Conservation (phyloP, 2,329 filamentous ascomycete species). For the Aureobasidium vineae region DNA sequence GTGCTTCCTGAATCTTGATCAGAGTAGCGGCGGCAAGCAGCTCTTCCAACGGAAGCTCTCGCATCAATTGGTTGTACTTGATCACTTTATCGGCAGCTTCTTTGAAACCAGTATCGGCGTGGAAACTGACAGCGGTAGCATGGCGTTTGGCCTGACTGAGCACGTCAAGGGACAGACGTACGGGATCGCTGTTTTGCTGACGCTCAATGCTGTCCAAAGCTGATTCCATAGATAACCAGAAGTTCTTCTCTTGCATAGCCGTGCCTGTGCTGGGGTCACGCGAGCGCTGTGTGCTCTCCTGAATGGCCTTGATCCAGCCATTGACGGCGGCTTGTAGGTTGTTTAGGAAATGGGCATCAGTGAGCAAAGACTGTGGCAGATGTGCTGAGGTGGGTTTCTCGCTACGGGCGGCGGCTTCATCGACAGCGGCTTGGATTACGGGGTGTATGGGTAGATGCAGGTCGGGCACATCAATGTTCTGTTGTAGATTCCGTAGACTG, state of each 20-base stretch:
- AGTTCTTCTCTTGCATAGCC: conserved; percentile 96
- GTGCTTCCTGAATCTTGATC: conserved; percentile 81
- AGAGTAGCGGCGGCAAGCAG: conserved; percentile 88
- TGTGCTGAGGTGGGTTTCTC: conserved; percentile 74
- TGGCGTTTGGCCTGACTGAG: conserved; percentile 97
- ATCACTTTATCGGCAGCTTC: conserved; percentile 95
- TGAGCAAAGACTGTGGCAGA: conserved; percentile 71
- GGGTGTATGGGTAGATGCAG: conserved; percentile 84
- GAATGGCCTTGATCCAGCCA: conserved; percentile 98
- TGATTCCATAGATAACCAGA: conserved; percentile 97
- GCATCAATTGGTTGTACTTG: conserved; percentile 98
- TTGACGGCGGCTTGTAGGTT: conserved; percentile 92
- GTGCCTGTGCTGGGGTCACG: conserved; percentile 75
- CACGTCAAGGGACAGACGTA: conserved; percentile 87
- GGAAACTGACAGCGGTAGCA: conserved; percentile 95
- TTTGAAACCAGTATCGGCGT: conserved; percentile 90
- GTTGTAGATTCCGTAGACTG: conserved; percentile 85
- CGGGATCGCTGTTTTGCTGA: conserved; percentile 84
- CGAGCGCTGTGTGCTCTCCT: conserved; percentile 91
- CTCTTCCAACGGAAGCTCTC: conserved; percentile 95
- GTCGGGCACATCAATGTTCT: conserved; percentile 97
- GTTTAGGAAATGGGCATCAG: conserved; percentile 90
- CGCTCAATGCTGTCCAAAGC: conserved; percentile 87
- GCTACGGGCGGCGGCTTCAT: conserved; percentile 65
- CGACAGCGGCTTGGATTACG: conserved; percentile 79